A percentile compares a stretch with the other conserved stretches of the same genome.
phyloP scores from a whole-genome alignment of 306 rosid species.

The Begonia peltatifolia region DNA sequence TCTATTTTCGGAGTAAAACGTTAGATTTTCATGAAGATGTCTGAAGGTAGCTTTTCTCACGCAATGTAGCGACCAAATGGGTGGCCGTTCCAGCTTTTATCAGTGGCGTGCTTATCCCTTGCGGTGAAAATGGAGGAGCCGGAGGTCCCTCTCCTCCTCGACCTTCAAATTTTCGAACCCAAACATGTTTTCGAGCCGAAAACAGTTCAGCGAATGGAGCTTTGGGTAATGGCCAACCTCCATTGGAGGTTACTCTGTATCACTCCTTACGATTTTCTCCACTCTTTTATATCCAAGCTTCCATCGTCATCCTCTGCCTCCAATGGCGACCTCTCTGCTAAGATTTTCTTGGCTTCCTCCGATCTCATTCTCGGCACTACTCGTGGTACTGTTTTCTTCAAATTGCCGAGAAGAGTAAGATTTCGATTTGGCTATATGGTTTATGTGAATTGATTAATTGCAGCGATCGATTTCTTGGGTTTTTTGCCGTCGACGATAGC shows the following conservation, averaged over 20 bases:
- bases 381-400: slow-evolving; percentile 22
- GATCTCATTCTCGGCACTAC: slow-evolving; percentile 40
- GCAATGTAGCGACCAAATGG: slow-evolving; percentile 15
- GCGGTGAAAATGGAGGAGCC: no score
- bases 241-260: slow-evolving; percentile 59
- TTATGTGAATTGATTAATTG: not conserved
- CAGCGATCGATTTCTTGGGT: slow-evolving; percentile 46
- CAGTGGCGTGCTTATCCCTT: slow-evolving; percentile 63
- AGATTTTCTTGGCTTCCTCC: slow-evolving; percentile 13
- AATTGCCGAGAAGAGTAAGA: not conserved
- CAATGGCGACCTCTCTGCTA: not conserved
- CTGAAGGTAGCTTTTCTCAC: not conserved
- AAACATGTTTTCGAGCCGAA: no score
- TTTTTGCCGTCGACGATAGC: slow-evolving; percentile 52
- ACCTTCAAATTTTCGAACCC: no score
- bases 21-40: not conserved
- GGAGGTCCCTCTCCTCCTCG: no score
- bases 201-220: slow-evolving; percentile 92
- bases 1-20: slow-evolving; percentile 5
- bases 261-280: slow-evolving; percentile 58
- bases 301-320: slow-evolving; percentile 22
- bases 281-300: slow-evolving; percentile 31
- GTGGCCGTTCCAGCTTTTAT: slow-evolving; percentile 23
- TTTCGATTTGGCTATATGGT: no score
- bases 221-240: slow-evolving; percentile 37